Percentiles rank a stretch among this genome's conserved stretches.
Evolutionary conservation across 306 rosid species (phyloP).

Genomic region (Dryas octopetala): DNA sequence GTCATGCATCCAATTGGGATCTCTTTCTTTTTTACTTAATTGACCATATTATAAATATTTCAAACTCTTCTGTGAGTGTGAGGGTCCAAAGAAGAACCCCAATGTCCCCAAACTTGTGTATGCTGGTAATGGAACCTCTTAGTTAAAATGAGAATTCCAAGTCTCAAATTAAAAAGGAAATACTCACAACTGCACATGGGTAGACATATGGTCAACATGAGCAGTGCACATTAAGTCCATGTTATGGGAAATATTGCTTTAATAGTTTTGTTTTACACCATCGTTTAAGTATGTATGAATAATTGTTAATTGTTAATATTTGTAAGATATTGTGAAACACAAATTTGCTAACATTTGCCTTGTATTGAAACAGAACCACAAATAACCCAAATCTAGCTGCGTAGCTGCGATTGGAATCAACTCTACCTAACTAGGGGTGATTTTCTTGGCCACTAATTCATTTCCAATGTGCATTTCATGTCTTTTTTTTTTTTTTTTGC

Average conservation of each 20-base stretch:
- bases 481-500: not conserved
- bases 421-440: not conserved
- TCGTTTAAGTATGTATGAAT: no score
- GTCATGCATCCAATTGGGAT: constrained; percentile 1
- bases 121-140: not conserved
- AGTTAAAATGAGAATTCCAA: not conserved
- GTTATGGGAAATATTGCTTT: not conserved
- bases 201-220: not conserved
- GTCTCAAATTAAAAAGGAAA: not conserved
- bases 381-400: no score
- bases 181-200: constrained; percentile 17
- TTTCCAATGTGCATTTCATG: not conserved
- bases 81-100: constrained; percentile 11
- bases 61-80: not conserved
- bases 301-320: no score
- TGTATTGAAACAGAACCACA: no score
- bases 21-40: not conserved
- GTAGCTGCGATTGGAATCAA: no score
- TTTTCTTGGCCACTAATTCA: not conserved
- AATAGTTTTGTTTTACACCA: not conserved
- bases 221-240: not conserved
- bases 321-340: no score
- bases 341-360: no score
- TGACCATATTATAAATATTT: not conserved
- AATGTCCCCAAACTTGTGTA: not conserved